Base-by-base conservation (phyloP, 164 flowering plant genomes). In the Magnolia changhungtana region DNA sequence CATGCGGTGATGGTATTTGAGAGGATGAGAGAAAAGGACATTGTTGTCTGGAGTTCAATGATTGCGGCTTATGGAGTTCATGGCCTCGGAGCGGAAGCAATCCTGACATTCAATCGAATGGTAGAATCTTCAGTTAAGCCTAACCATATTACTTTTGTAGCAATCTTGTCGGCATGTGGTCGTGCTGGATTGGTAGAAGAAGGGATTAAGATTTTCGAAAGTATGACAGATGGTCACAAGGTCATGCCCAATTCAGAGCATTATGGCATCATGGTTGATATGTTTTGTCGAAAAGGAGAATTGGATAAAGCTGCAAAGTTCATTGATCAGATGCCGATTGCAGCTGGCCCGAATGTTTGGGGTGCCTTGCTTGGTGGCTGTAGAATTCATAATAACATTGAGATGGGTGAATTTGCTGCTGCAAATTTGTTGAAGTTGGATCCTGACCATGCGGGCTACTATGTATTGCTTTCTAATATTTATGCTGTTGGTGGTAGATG, bases 331-430 rank as follows among this genome's bases (percentile, higher is more conserved):
- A 88, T 87, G 85, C 81, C 84, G 21, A 50, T 74, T 8, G 78
- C 79, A 64, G 80, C 81, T n/a, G 82, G 76, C 20, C 81, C 88
- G 1, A 78, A 84, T 71, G 83, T 87, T 70, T 89, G 85, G 93
- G 91, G 90, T 50, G 89, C 93, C 20, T 78, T 90, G 75, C 86
- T 90, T 51, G 88, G 90, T 71, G 89, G 88, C 19, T 87, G 88
- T 67, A 80, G 87, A 78, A 82, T 85, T 75, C 88, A 90, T 76
- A 79, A 81, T 19, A 83, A 87, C 67, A 24, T 69, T 8, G 74
- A 84, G 76, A 71, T 87, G 61, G 92, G 85, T 67, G 90, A 87
- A 75, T 49, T 78, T n/a, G 90, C 83, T 0, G 89, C 86, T 18
- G 75, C 72, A 72, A 84, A 85, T 45, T 80, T 88, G 18, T 77